Conservation (phyloP, 208 protist species). For the Phytomonas serpens region DNA sequence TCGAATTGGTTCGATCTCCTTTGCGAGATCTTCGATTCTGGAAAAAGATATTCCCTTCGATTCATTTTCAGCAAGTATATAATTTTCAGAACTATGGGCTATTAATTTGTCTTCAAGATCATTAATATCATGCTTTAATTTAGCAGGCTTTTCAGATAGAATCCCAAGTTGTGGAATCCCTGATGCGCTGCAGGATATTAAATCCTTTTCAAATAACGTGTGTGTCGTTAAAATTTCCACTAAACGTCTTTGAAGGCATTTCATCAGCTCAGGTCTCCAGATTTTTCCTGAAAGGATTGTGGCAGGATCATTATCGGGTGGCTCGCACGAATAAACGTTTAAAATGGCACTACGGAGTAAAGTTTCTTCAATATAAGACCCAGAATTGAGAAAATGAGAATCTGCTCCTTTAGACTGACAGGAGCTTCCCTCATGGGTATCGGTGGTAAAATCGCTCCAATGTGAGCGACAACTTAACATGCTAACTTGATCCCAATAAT, state of each 20-base stretch:
- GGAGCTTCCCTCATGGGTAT: neutral
- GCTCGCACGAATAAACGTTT: neutral
- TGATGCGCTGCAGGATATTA: neutral
- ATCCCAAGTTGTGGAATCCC: neutral
- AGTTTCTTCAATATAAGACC: neutral
- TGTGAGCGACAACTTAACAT: neutral
- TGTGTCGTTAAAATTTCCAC: neutral
- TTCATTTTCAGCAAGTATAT: neutral
- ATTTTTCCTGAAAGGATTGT: neutral
- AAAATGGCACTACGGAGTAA: neutral
- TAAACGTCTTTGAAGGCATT: neutral
- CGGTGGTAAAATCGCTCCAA: neutral
- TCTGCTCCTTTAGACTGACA: neutral
- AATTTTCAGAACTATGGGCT: neutral
- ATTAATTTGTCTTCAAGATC: neutral
- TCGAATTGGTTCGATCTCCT: neutral
- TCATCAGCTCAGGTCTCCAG: conserved; percentile 1
- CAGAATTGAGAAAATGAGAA: neutral
- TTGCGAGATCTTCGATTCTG: neutral
- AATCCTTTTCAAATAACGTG: neutral
- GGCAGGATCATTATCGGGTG: neutral
- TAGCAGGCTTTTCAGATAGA: neutral
- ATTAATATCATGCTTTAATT: neutral
- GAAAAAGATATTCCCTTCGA: neutral
- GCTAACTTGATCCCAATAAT: neutral